Evolutionary conservation across 1,284 basidiomycete genomes (phyloP).

Genomic region (Cutaneotrichosporon arboriforme): DNA sequence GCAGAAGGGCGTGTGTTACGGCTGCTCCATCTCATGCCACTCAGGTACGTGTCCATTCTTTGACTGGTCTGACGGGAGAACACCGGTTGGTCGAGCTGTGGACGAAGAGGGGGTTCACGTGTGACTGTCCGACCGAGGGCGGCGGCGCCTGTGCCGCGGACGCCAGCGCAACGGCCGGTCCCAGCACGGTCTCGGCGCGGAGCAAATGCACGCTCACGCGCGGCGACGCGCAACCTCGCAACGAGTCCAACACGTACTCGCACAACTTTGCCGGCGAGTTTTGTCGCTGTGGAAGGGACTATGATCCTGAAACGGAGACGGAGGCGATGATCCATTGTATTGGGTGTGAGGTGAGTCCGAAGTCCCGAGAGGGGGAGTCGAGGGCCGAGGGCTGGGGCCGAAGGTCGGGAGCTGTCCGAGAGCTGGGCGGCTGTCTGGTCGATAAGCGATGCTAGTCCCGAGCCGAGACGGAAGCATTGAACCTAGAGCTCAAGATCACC

Average conservation of each 20-base stretch:
- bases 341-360: slow-evolving; percentile 40
- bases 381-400: neutral
- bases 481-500: too few species aligned
- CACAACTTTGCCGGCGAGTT: slow-evolving; percentile 43
- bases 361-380: neutral
- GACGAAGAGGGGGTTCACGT: slow-evolving; percentile 41
- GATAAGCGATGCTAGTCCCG: too few species aligned
- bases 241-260: slow-evolving; percentile 37
- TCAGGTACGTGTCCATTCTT: slow-evolving; percentile 27
- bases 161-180: too few species aligned
- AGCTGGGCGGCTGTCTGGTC: too few species aligned
- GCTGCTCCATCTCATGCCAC: slow-evolving; percentile 48
- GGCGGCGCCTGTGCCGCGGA: too few species aligned
- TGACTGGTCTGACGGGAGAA: slow-evolving; percentile 23
- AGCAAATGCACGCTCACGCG: too few species aligned
- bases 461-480: too few species aligned
- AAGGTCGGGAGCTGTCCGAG: too few species aligned
- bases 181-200: too few species aligned
- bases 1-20: slow-evolving; percentile 44
- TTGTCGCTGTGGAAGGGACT: slow-evolving; percentile 45
- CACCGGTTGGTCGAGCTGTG: slow-evolving; percentile 47
- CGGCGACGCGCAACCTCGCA: slow-evolving; percentile 20
- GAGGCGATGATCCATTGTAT: slow-evolving; percentile 48
- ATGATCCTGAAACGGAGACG: slow-evolving; percentile 44
- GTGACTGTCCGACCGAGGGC: slow-evolving; percentile 42